Evolutionary conservation across 164 flowering plant species (phyloP).

Genomic region (Aristolochia fimbriata): DNA sequence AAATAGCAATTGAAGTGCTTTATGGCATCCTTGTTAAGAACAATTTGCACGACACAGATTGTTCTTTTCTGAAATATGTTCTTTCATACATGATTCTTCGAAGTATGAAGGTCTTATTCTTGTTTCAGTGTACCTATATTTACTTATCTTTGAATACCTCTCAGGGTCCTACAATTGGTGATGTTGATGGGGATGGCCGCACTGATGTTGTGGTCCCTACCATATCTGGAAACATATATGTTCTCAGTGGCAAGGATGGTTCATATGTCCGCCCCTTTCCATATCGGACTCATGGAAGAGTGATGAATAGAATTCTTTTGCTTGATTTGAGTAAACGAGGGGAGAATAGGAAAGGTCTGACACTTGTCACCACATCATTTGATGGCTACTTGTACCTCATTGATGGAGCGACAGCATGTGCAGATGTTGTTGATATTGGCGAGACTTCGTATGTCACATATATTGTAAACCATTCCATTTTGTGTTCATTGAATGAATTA

Average conservation of each 20-base stretch:
- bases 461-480: neutral
- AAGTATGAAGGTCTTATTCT: no score
- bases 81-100: no score
- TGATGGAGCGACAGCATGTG: conserved; percentile 92
- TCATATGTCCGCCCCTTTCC: conserved; percentile 79
- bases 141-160: neutral
- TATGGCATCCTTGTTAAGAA: no score
- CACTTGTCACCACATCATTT: conserved; percentile 88
- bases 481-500: neutral
- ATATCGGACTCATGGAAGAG: conserved; percentile 92
- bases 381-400: conserved; percentile 96
- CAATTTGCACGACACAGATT: no score
- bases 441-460: conserved; percentile 80
- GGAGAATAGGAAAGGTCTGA: conserved; percentile 77
- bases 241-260: conserved; percentile 93
- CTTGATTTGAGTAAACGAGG: conserved; percentile 81
- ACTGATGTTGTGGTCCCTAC: conserved; percentile 95
- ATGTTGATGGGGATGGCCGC: conserved; percentile 95
- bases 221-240: conserved; percentile 85
- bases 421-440: conserved; percentile 99
- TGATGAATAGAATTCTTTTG: conserved; percentile 90
- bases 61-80: no score
- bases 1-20: no score
- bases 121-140: neutral
- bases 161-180: conserved; percentile 92